Percentiles rank a stretch among this genome's conserved stretches.
phyloP scores from a whole-genome alignment of 2,329 filamentous ascomycete species.

The Trichoderma sp. region DNA sequence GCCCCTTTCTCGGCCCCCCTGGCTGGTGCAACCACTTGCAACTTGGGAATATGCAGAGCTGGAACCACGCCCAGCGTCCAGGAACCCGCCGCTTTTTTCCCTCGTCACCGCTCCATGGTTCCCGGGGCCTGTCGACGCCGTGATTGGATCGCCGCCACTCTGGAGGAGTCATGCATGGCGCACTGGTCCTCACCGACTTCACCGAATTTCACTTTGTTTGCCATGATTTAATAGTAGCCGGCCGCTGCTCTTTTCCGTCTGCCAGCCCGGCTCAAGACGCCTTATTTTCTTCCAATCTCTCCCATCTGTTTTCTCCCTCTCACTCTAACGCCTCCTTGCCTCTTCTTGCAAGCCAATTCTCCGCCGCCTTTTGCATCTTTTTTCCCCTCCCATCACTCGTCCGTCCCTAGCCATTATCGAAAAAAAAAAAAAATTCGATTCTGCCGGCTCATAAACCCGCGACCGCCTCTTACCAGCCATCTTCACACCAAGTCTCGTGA shows the following conservation, averaged over 20 bases:
- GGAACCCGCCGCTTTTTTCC: constrained; percentile 21
- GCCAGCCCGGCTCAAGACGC: not conserved
- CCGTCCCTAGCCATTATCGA: not conserved
- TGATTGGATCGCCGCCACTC: constrained; percentile 25
- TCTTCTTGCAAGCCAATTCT: not conserved
- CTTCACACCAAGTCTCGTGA: constrained; percentile 17
- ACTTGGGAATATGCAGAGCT: not conserved
- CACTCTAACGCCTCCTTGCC: not conserved
- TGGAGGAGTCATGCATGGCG: constrained; percentile 21
- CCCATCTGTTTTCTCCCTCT: not conserved
- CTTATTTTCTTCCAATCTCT: constrained; percentile 2
- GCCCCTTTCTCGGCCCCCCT: constrained; percentile 7
- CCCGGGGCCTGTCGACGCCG: constrained; percentile 20
- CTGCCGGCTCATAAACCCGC: constrained; percentile 9
- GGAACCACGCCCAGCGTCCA: constrained; percentile 20
- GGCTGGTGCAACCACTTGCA: constrained; percentile 16
- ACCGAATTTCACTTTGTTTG: constrained; percentile 28
- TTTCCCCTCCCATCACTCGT: not conserved
- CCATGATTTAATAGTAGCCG: constrained; percentile 12
- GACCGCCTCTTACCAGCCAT: constrained; percentile 9
- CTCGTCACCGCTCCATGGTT: constrained; percentile 24
- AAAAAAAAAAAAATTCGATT: constrained; percentile 6
- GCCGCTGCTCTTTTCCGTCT: constrained; percentile 5
- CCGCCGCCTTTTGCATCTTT: not conserved
- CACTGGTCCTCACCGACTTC: constrained; percentile 31